Base-by-base conservation (phyloP, 495 filamentous ascomycete species). In the Aspergillus saccharolyticus region DNA sequence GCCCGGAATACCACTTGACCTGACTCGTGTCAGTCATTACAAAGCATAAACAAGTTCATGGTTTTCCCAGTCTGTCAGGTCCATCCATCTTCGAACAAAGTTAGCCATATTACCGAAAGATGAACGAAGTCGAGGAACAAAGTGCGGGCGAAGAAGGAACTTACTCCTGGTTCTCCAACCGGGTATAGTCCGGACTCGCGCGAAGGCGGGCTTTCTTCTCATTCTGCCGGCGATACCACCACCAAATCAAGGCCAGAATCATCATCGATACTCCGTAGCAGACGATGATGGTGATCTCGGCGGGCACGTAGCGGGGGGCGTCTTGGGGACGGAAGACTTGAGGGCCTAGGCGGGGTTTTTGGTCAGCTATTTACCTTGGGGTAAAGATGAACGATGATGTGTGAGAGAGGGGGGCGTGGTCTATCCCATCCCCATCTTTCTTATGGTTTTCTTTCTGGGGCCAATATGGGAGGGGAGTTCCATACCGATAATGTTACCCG, bases 211-310 rank as follows among this genome's bases (percentile, higher is more conserved):
- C 79, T 66, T 89, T 89, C 69, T 78, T 78, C 63, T 66, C 70
- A 55, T 90, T 90, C 74, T 85, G 76, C 18, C 67, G 65, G 12
- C 66, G 67, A 65, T 83, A 88, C 74, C 84, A 88, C 66, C 75
- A 76, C 62, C 80, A 81, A 42, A 89, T 85, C 65, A 86, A 86
- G 0, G 73, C 56, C 45, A 89, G 63, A 54, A 85, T 78, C 4
- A 80, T 30, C 4, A 87, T 56, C 52, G 79, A 82, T 4, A 85
- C 71, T 17, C 67, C 74, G 71, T 77, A 82, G 65, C 85, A 87
- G n/a, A 81, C 78, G 22, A 89, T 78, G 56, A 89, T 85, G 2
- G 80, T 83, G 53, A 89, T 84, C 60, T 87, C 84, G 18, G 84
- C 87, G 4, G 85, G 84, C 17, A 85, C 77, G 61, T 89, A 90